Evolutionary conservation across 1,139 yeast genomes (phyloP), one percentile per base, ranked within the genome.

Genomic region (Taphrina confusa): DNA sequence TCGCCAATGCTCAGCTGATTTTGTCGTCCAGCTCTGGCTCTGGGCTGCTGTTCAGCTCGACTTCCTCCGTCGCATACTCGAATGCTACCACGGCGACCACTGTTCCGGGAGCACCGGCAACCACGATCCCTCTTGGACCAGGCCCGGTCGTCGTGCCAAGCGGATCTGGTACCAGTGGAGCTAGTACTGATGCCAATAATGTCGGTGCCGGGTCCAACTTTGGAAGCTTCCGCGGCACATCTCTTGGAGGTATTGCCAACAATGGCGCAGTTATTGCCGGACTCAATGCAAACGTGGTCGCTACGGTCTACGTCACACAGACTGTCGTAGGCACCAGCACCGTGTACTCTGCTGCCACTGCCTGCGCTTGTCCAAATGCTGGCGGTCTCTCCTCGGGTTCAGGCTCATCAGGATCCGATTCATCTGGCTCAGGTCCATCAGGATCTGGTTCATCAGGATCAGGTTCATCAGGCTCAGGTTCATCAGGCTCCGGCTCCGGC

Each of bases 291-390:
- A 37, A 18, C 11, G 23, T 25, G 4, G 42, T 37, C 1, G 25
- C 18, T 22, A 37, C 42, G n/a, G 42, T 37, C 25, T 37, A 37
- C 42, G 42, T 37, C n/a, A 37, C 42, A 8, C 18, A 37, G 42
- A 37, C 42, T 37, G 42, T 37, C 11, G 42, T 37, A 2, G 42
- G 42, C 3, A 37, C 42, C 25, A 18, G 25, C 22, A 37, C 42
- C 8, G 25, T 12, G 20, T 37, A 37, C 20, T 22, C 42, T 37
- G 42, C 42, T 1, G 42, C 42, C 25, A 37, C 42, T 5, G 25
- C 18, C 12, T 37, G 42, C 25, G 42, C 20, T 25, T 37, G 42
- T 25, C 42, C 42, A 3, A 37, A 37, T 25, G 39, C 33, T 11
- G 33, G 9, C 33, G 33, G 9, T 28, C 9, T 11, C 11, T 11